phyloP scores from a whole-genome alignment of 2,329 filamentous ascomycete species.

The Xylariaceae sp. region DNA sequence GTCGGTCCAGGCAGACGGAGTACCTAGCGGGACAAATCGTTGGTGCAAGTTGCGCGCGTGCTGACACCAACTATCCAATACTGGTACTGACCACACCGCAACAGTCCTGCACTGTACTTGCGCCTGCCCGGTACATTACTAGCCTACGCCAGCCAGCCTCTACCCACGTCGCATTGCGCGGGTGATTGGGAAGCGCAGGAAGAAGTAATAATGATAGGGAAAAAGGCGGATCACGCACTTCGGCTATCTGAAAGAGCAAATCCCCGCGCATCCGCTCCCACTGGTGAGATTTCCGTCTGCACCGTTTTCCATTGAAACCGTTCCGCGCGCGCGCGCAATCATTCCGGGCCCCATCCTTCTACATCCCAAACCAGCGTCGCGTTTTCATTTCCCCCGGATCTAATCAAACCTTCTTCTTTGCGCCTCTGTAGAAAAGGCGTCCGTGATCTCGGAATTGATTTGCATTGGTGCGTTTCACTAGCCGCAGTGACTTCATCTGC shows the following conservation, averaged over 20 bases:
- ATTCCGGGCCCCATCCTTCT: slow-evolving; percentile 19
- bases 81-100: slow-evolving; percentile 19
- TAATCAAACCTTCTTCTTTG: not conserved
- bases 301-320: slow-evolving; percentile 9
- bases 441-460: not conserved
- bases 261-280: slow-evolving; percentile 28
- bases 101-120: slow-evolving; percentile 20
- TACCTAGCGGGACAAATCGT: slow-evolving; percentile 18
- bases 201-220: slow-evolving; percentile 17
- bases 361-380: slow-evolving; percentile 20
- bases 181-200: slow-evolving; percentile 22
- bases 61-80: slow-evolving; percentile 29
- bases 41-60: slow-evolving; percentile 28
- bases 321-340: slow-evolving; percentile 12
- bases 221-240: slow-evolving; percentile 30
- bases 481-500: slow-evolving; percentile 1
- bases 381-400: slow-evolving; percentile 5
- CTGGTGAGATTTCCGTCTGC: slow-evolving; percentile 18
- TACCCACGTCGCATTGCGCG: slow-evolving; percentile 30
- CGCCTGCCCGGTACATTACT: slow-evolving; percentile 19
- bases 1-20: slow-evolving; percentile 17
- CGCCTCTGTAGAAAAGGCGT: slow-evolving; percentile 1
- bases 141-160: slow-evolving; percentile 18
- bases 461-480: slow-evolving; percentile 3
- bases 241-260: slow-evolving; percentile 28